Evolutionary conservation across 495 filamentous ascomycete genomes (phyloP).

Genomic region (Rusavskia elegans): DNA sequence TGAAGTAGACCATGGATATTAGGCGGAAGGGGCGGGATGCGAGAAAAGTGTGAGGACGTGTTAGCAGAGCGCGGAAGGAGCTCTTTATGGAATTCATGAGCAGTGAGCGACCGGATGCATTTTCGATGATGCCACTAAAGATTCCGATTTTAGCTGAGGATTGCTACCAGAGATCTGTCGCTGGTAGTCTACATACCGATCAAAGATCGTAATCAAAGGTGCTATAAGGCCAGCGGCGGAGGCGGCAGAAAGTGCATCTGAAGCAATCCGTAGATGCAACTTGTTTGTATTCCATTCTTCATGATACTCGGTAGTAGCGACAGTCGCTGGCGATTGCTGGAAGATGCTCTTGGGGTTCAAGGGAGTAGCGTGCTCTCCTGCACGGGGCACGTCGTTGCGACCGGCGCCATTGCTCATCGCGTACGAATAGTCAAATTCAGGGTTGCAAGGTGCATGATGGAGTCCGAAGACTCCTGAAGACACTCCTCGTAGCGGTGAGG

Average conservation of each 20-base stretch:
- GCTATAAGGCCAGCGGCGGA: slow-evolving; percentile 70
- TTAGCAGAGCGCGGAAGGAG: slow-evolving; percentile 47
- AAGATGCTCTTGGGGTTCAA: slow-evolving; percentile 1
- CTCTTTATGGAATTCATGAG: slow-evolving; percentile 48
- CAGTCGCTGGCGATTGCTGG: no score
- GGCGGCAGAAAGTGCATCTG: slow-evolving; percentile 59
- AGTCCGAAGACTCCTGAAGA: not conserved
- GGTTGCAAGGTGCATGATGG: not conserved
- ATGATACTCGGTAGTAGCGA: not conserved
- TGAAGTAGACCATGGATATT: slow-evolving; percentile 75
- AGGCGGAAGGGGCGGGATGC: slow-evolving; percentile 70
- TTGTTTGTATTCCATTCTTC: slow-evolving; percentile 63
- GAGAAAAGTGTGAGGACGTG: slow-evolving; percentile 54
- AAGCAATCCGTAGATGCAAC: slow-evolving; percentile 47
- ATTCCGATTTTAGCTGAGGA: not conserved
- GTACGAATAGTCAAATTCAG: not conserved
- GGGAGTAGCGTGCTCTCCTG: slow-evolving; percentile 2
- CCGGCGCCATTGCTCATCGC: not conserved
- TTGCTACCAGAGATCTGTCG: not conserved
- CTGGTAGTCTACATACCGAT: slow-evolving; percentile 43
- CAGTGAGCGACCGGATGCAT: slow-evolving; percentile 68
- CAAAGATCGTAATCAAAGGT: slow-evolving; percentile 80
- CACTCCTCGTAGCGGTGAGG: not conserved
- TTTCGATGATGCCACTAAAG: slow-evolving; percentile 79
- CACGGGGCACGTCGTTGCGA: not conserved